These are phyloP conservation scores for Rhizopus arrhizus DNA, from an alignment of 371 early-diverging fungal genomes.

Conservation along the genomic window DNA sequence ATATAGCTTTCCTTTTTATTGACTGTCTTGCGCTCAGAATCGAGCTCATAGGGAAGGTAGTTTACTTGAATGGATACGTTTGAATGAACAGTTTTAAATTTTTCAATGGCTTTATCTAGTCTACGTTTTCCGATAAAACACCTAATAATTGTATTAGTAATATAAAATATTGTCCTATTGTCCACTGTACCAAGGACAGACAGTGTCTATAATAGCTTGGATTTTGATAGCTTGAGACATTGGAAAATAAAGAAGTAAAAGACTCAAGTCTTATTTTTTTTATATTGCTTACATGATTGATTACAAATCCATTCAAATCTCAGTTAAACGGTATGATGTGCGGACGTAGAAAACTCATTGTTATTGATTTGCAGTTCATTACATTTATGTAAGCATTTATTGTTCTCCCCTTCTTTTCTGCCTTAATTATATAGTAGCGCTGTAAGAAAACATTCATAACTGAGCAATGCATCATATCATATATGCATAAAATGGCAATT, in stretches of 20 bases:
- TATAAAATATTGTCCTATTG: background rate
- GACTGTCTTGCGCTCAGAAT: conserved; percentile 44
- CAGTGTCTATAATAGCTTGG: conserved; percentile 57
- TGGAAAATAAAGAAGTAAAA: background rate
- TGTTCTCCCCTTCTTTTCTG: too few relatives aligned
- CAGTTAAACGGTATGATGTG: background rate
- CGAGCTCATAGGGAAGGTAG: conserved; percentile 70
- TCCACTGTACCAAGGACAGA: conserved; percentile 59
- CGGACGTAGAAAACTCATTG: too few relatives aligned
- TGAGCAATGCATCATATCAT: too few relatives aligned
- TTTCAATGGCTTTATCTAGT: conserved; percentile 62
- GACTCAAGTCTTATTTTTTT: background rate
- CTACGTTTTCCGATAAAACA: conserved; percentile 74
- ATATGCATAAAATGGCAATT: too few relatives aligned
- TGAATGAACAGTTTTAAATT: conserved; percentile 50
- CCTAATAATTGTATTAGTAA: conserved; percentile 20
- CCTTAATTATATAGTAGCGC: too few relatives aligned
- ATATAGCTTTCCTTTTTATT: conserved; percentile 42
- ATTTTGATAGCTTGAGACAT: conserved; percentile 43
- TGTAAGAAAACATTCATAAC: too few relatives aligned
- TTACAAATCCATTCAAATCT: conserved; percentile 1
- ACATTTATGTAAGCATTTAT: too few relatives aligned
- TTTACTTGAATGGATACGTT: conserved; percentile 54
- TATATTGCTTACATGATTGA: background rate
- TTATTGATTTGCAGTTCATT: too few relatives aligned